Conservation (phyloP, 2,329 filamentous ascomycete genomes). For the Passalora sequoiae region DNA sequence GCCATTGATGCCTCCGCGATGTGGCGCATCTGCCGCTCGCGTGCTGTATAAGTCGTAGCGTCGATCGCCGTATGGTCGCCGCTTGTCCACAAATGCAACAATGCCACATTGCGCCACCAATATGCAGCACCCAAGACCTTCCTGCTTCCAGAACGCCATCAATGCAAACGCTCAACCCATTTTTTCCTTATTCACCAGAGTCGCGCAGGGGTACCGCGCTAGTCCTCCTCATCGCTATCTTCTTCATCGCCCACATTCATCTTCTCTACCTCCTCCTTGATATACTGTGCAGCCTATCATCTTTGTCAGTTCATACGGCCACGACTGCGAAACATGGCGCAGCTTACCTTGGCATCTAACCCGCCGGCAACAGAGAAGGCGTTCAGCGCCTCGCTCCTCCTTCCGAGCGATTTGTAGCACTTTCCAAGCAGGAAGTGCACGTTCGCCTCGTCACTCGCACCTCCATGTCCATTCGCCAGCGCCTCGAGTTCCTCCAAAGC, state of each 20-base stretch:
- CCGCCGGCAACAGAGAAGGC: constrained; percentile 95
- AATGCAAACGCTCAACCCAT: not conserved
- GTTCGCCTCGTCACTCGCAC: constrained; percentile 91
- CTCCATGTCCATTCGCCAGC: constrained; percentile 82
- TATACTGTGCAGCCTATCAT: constrained; percentile 75
- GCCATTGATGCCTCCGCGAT: not conserved
- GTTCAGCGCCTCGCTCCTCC: constrained; percentile 71
- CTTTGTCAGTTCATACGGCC: not conserved
- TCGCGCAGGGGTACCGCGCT: no score
- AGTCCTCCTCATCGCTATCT: constrained; percentile 25
- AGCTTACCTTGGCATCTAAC: constrained; percentile 83
- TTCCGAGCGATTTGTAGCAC: constrained; percentile 56
- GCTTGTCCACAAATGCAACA: not conserved
- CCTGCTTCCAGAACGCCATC: not conserved
- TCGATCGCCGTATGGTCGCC: not conserved
- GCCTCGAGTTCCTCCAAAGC: constrained; percentile 79
- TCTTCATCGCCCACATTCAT: constrained; percentile 43
- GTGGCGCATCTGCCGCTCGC: no score
- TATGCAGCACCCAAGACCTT: not conserved
- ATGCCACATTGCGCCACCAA: not conserved
- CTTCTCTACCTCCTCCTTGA: constrained; percentile 94
- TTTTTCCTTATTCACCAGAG: no score
- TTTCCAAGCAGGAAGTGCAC: constrained; percentile 93
- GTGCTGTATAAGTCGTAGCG: not conserved
- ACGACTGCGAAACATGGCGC: not conserved